Base-by-base conservation (phyloP, 352 stramenopile species). In the Blastocystis sp. region DNA sequence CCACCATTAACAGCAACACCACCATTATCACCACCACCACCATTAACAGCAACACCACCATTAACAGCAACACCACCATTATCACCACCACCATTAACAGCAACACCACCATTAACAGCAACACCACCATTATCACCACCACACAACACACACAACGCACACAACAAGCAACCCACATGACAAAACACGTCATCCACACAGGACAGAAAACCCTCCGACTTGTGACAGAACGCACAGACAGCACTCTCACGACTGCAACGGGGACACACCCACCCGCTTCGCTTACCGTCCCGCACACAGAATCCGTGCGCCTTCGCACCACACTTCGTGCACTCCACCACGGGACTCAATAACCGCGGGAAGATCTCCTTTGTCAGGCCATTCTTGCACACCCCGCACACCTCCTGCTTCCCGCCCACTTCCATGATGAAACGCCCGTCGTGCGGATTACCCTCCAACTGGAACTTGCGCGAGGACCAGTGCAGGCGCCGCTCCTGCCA, bases 271-370 rank as follows among this genome's bases (percentile, higher is more conserved):
- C 34, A 52, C n/a, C 34, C n/a, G 14, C 52, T 11, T 14, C 17
- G 28, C 5, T 2, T 21, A 17, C 11, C 19, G 14, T 52, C 70
- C 0, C 21, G 19, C 7, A 11, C 70, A 28, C 74, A 84, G 60
- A 70, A 84, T 2, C 28, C 59, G 40, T 84, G 74, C 21, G 66
- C 61, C 21, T 19, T 28, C 1, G 66, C 38, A 38, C 74, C 74
- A 28, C 74, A 84, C 34, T 60, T 28, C n/a, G n/a, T 52, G 48
- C 74, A 84, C 48, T 23, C 41, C 0, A 53, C 4, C 4, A 84
- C 17, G 19, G 4, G 60, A 84, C 74, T 67, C 40, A 28, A 17
- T 5, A 67, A 69, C 28, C 60, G 74, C 11, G 74, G 74, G 34
- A 84, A 67, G 10, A 69, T 84, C 28, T 66, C 45, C 40, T 17